Percentiles rank a stretch among this genome's conserved stretches.
Evolutionary conservation across 306 rosid species (phyloP).

Genomic region (Spatholobus suberectus): DNA sequence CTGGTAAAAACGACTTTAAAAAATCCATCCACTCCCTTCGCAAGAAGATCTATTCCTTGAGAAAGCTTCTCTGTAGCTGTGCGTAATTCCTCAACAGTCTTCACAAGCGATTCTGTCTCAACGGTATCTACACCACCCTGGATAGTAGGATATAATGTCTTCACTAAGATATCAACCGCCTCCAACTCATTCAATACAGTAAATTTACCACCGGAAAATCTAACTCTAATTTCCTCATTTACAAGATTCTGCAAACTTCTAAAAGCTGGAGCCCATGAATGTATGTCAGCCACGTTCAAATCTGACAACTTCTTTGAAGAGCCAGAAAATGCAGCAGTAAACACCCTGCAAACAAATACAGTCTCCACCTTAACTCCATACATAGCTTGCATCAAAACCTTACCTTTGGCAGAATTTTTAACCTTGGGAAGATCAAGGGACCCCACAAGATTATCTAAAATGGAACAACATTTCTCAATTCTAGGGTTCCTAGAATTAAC

Average conservation of each 20-base stretch:
- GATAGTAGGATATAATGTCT: slow-evolving; percentile 62
- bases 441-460: slow-evolving; percentile 61
- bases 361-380: slow-evolving; percentile 84
- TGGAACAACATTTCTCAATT: slow-evolving; percentile 57
- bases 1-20: slow-evolving; percentile 66
- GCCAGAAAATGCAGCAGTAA: slow-evolving; percentile 70
- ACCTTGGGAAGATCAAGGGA: slow-evolving; percentile 83
- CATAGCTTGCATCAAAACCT: slow-evolving; percentile 82
- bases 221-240: slow-evolving; percentile 64
- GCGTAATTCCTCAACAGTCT: slow-evolving; percentile 53
- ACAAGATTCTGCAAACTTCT: slow-evolving; percentile 62
- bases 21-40: slow-evolving; percentile 73
- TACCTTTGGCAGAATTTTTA: slow-evolving; percentile 83
- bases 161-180: slow-evolving; percentile 61
- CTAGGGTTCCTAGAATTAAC: slow-evolving; percentile 58
- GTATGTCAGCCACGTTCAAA: slow-evolving; percentile 50
- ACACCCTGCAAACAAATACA: slow-evolving; percentile 69
- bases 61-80: slow-evolving; percentile 57
- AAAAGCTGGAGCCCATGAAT: slow-evolving; percentile 76
- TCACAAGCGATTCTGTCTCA: slow-evolving; percentile 43
- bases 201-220: slow-evolving; percentile 51
- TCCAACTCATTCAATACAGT: slow-evolving; percentile 65
- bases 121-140: slow-evolving; percentile 49
- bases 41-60: slow-evolving; percentile 73
- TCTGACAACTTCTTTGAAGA: slow-evolving; percentile 56